phyloP scores from a whole-genome alignment of 306 rosid genomes.

The Crataegus laevigata region DNA sequence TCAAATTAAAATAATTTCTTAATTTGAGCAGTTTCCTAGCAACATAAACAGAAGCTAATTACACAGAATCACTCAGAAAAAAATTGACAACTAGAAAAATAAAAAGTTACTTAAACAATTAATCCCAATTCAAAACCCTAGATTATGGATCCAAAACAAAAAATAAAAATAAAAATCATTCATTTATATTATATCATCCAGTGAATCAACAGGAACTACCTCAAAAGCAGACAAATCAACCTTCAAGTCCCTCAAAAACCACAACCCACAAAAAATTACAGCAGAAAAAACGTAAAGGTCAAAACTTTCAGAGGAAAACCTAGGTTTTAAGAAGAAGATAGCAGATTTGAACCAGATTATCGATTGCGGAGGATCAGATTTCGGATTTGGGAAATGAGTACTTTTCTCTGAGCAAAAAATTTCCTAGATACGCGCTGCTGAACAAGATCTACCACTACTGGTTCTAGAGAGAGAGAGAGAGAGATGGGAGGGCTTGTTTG shows the following conservation, averaged over 20 bases:
- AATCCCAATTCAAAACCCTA: background rate
- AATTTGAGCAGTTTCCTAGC: background rate
- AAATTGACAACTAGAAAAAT: background rate
- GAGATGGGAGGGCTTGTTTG: constrained; percentile 8
- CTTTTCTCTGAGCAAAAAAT: constrained; percentile 1
- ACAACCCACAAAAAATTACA: background rate
- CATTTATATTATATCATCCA: background rate
- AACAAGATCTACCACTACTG: constrained; percentile 19
- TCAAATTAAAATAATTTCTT: background rate
- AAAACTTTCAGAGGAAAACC: background rate
- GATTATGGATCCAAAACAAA: background rate
- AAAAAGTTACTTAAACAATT: background rate
- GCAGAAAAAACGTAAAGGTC: background rate
- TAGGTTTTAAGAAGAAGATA: constrained; percentile 1
- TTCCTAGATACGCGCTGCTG: constrained; percentile 27
- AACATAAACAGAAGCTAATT: background rate
- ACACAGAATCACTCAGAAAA: background rate
- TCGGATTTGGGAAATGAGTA: background rate
- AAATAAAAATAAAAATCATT: background rate
- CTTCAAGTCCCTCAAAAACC: background rate
- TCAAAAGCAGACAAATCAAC: background rate
- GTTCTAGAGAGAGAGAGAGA: background rate
- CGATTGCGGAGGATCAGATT: background rate
- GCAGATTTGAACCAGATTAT: background rate
- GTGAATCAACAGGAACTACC: background rate